Evolutionary conservation across 2,329 filamentous ascomycete species (phyloP).

Genomic region (Plectosphaerella cucumerina): DNA sequence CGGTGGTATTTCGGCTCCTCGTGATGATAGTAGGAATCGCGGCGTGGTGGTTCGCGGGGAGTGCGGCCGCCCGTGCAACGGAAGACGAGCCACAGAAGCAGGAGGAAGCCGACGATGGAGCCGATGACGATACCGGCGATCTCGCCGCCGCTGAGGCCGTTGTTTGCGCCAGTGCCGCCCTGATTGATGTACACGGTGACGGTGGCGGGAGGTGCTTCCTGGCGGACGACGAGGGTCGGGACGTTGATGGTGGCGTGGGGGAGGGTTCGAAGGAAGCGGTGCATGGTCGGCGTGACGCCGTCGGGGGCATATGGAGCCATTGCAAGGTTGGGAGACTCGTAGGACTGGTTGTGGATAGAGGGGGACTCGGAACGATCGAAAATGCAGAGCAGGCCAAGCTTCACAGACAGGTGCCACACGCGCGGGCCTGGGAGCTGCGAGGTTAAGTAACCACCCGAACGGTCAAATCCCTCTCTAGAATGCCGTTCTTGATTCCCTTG

Average conservation of each 20-base stretch:
- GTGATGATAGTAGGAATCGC: neutral
- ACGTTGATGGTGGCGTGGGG: conserved; percentile 26
- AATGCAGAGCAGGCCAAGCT: too few relatives aligned
- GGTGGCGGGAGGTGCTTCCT: conserved; percentile 13
- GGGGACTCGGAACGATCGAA: too few relatives aligned
- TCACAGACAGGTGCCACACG: too few relatives aligned
- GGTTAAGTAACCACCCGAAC: too few relatives aligned
- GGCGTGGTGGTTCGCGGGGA: neutral
- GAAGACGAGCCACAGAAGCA: conserved; percentile 42
- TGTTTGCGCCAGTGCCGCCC: conserved; percentile 13
- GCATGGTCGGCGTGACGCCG: conserved; percentile 42
- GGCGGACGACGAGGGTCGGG: neutral
- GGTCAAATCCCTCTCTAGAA: too few relatives aligned
- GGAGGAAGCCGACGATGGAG: conserved; percentile 38
- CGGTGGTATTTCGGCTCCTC: neutral
- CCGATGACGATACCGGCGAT: conserved; percentile 50
- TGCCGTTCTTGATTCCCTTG: too few relatives aligned
- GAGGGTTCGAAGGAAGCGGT: conserved; percentile 34
- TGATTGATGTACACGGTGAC: conserved; percentile 23
- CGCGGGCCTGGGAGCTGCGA: too few relatives aligned
- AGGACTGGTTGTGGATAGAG: too few relatives aligned
- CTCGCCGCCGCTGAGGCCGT: conserved; percentile 38
- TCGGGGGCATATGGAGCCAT: too few relatives aligned
- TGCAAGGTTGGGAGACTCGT: too few relatives aligned
- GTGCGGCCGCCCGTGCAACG: conserved; percentile 26